These are phyloP conservation scores for Yamagishiella unicocca DNA, from an alignment of 139 green algal species.

Conservation along the genomic window DNA sequence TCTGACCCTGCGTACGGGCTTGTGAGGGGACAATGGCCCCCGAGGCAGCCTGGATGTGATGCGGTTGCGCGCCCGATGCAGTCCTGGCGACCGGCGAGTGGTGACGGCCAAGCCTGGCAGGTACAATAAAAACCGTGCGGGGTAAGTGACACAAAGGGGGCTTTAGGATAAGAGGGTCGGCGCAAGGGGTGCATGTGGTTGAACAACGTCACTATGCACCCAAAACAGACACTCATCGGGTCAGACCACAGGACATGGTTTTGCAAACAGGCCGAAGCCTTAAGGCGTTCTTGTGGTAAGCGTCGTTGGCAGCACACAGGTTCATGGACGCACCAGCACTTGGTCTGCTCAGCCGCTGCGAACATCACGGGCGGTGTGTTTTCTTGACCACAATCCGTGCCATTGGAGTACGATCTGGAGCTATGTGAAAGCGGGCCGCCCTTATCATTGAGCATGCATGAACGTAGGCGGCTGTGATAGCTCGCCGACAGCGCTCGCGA, in stretches of 20 bases:
- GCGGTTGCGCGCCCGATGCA: neutral
- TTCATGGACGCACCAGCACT: constrained; percentile 20
- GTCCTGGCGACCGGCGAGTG: neutral
- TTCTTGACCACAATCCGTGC: neutral
- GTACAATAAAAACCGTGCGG: too few species aligned
- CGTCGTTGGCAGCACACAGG: neutral
- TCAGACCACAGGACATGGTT: too few species aligned
- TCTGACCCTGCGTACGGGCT: too few species aligned
- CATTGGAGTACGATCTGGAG: neutral
- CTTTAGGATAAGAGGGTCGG: too few species aligned
- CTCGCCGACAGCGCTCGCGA: neutral
- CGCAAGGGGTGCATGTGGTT: too few species aligned
- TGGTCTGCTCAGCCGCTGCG: neutral
- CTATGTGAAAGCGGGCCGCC: constrained; percentile 8
- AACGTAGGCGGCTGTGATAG: constrained; percentile 23
- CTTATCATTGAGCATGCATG: constrained; percentile 28
- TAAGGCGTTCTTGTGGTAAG: too few species aligned
- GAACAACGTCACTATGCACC: neutral
- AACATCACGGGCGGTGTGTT: neutral
- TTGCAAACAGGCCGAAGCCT: too few species aligned
- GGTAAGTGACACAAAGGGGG: too few species aligned
- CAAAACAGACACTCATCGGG: neutral
- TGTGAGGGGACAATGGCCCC: neutral
- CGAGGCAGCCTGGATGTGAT: neutral
- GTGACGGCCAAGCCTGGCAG: neutral